Conservation (phyloP, 495 filamentous ascomycete genomes). For the Astrocystis sublimbata region DNA sequence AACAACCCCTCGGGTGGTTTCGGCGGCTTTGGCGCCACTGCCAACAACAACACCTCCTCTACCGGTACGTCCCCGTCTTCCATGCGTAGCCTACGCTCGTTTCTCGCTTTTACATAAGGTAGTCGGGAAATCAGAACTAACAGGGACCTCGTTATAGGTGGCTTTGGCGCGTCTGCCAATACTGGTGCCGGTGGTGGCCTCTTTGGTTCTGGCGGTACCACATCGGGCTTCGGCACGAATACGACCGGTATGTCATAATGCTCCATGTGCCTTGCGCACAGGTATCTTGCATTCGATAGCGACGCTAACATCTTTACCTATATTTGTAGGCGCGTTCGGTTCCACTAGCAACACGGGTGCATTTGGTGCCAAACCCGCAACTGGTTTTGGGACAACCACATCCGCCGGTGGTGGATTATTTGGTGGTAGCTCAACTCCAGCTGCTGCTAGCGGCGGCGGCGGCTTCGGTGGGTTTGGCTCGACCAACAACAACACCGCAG, state of each 20-base stretch:
- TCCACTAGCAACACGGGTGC: constrained; percentile 44
- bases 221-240: constrained; percentile 52
- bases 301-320: constrained; percentile 26
- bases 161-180: constrained; percentile 25
- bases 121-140: constrained; percentile 26
- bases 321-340: constrained; percentile 37
- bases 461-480: constrained; percentile 51
- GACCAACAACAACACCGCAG: constrained; percentile 38
- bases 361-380: constrained; percentile 45
- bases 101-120: background rate
- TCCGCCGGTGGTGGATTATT: constrained; percentile 31
- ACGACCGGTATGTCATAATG: constrained; percentile 33
- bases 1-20: constrained; percentile 52
- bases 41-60: constrained; percentile 29
- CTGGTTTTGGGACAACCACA: constrained; percentile 30
- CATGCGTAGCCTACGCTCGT: constrained; percentile 15
- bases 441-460: constrained; percentile 24
- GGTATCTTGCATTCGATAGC: background rate
- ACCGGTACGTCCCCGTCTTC: constrained; percentile 28
- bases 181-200: constrained; percentile 13
- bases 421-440: constrained; percentile 31
- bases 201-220: constrained; percentile 24
- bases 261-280: background rate
- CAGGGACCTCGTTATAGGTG: constrained; percentile 23
- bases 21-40: constrained; percentile 43